Percentiles rank a stretch among this genome's conserved stretches.
Conservation (phyloP, 2,329 filamentous ascomycete genomes). For the Chrysoporthe austroafricana region DNA sequence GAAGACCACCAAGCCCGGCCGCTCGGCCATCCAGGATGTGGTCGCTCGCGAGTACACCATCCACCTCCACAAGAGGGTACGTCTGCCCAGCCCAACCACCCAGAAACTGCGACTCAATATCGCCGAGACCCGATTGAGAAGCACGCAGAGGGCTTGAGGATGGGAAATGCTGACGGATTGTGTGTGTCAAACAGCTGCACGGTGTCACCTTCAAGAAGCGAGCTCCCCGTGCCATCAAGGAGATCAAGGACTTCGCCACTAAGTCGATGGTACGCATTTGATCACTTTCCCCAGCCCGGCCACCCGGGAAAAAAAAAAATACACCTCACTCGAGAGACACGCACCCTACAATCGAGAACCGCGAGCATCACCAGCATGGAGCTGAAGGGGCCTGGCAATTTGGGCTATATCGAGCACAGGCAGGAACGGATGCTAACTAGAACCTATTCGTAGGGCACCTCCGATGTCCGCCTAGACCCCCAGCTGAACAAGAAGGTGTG, state of each 20-base stretch:
- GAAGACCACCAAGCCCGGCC: slow-evolving; percentile 72
- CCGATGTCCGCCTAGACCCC: slow-evolving; percentile 96
- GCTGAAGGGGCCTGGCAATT: not conserved
- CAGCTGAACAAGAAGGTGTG: slow-evolving; percentile 99
- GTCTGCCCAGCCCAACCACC: slow-evolving; percentile 45
- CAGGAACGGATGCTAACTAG: slow-evolving; percentile 19
- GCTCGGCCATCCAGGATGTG: slow-evolving; percentile 98
- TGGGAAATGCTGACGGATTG: slow-evolving; percentile 39
- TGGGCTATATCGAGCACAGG: not conserved
- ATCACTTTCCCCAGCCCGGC: slow-evolving; percentile 14
- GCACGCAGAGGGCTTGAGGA: slow-evolving; percentile 35
- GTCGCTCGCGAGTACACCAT: slow-evolving; percentile 99
- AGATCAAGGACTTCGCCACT: slow-evolving; percentile 93
- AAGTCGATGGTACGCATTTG: slow-evolving; percentile 86
- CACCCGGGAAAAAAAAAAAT: not conserved
- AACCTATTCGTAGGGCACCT: slow-evolving; percentile 71
- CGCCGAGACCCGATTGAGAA: slow-evolving; percentile 31
- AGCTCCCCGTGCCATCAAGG: slow-evolving; percentile 97
- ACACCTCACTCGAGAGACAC: not conserved
- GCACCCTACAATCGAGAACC: not conserved
- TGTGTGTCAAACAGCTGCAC: slow-evolving; percentile 70
- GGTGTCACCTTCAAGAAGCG: slow-evolving; percentile 99
- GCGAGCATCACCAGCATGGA: not conserved
- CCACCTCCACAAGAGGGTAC: slow-evolving; percentile 99
- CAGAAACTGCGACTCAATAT: not conserved